Evolutionary conservation across 148 eudicot species (phyloP).

Genomic region (Camellia granthamiana): DNA sequence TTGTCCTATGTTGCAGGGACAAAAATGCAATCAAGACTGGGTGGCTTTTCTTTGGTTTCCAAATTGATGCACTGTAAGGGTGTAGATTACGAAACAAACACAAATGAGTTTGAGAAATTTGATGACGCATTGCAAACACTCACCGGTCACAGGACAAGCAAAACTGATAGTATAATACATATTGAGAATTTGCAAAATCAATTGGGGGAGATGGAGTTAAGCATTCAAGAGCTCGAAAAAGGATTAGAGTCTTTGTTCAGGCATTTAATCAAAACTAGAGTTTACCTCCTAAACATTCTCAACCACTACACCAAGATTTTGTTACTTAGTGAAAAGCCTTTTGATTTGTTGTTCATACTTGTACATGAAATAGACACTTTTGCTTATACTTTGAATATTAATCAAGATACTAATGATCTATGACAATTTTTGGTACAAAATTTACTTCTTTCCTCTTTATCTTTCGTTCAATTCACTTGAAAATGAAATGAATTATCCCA

Average conservation of each 20-base stretch:
- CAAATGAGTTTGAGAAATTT: constrained; percentile 15
- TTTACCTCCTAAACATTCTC: neutral
- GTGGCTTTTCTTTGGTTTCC: neutral
- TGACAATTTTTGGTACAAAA: no score
- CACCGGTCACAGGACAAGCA: constrained; percentile 20
- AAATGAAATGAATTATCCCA: no score
- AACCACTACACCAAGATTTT: neutral
- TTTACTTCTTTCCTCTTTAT: no score
- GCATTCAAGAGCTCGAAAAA: constrained; percentile 20
- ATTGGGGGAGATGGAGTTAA: constrained; percentile 23
- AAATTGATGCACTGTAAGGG: neutral
- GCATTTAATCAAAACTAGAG: neutral
- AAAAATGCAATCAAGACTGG: neutral
- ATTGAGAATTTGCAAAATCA: constrained; percentile 17
- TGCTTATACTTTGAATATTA: no score
- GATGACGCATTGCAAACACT: constrained; percentile 15
- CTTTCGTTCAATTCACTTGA: no score
- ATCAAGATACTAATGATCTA: no score
- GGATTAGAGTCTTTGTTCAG: neutral
- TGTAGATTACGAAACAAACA: no score
- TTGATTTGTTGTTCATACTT: neutral
- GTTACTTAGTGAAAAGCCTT: neutral
- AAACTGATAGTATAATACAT: neutral
- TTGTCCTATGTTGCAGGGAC: constrained; percentile 16
- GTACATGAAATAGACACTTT: neutral